Base-by-base conservation (phyloP, 768 basidiomycete species). In the Pulveroboletus sp. region DNA sequence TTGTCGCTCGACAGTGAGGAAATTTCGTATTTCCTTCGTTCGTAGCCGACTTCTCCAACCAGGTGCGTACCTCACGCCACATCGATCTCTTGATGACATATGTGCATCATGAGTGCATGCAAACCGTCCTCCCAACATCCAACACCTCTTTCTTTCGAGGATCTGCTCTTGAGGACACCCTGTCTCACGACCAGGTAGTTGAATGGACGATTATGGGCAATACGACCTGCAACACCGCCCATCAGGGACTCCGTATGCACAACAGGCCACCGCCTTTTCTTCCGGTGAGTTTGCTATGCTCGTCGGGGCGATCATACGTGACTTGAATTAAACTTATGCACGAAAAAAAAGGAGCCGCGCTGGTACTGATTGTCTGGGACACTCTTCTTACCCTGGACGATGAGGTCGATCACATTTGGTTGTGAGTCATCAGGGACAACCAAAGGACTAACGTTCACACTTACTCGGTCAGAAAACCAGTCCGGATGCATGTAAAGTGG, bases 381-480 rank as follows among this genome's bases (percentile, higher is more conserved):
- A 12, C 48, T 8, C 9, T 63, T 31, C 50, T 62, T 39, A 57
- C 52, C 28, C 36, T 63, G 5, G 57, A 40, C 3, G 37, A 54
- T 6, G 60, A 61, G 15, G 46, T 63, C 9, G 15, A 40, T 43
- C 41, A 45, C 36, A 62, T 62, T 39, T 62, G 60, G 60, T 36
- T 35, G 60, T 62, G 43, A 60, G 60, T 63, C 35, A 15, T 46
- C 12, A 27, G 26, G 26, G 31, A 36, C n/a, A 10, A 28, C 0
- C 3, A 26, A 30, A 5, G 26, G 9, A 7, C 10, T 31, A 21
- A 28, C 28, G 15, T 11, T 30, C n/a, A 51, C 15, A 10, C 8
- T 2, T 6, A 1, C 15, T 36, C 28, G 30, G 12, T 32, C 28
- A 61, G 60, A 42, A 51, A 50, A 30, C n/a, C 52, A 1, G n/a